Conservation (phyloP, 2,329 filamentous ascomycete species). For the Alternaria sp. region DNA sequence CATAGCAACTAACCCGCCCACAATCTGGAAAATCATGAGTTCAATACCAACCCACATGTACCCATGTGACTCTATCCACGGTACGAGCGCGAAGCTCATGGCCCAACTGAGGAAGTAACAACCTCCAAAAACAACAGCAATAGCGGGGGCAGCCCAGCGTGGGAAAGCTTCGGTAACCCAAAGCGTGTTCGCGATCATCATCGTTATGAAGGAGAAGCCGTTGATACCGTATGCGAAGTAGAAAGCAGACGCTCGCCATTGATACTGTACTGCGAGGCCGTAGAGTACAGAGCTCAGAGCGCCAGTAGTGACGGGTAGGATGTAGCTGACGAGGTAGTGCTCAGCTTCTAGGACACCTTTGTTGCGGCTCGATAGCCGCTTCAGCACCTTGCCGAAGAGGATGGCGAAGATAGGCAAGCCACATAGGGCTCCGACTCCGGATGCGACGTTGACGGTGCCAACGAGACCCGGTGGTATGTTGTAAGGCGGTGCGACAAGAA, state of each 20-base stretch:
- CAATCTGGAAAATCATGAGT: slow-evolving; percentile 45
- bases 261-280: slow-evolving; percentile 27
- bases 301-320: slow-evolving; percentile 34
- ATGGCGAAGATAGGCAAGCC: slow-evolving; percentile 19
- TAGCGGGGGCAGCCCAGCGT: slow-evolving; percentile 40
- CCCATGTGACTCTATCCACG: slow-evolving; percentile 35
- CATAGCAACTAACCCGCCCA: slow-evolving; percentile 29
- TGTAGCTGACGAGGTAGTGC: slow-evolving; percentile 38
- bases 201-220: slow-evolving; percentile 31
- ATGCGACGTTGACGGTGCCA: slow-evolving; percentile 26
- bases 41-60: slow-evolving; percentile 42
- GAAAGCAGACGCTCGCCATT: slow-evolving; percentile 20
- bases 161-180: slow-evolving; percentile 45
- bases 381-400: slow-evolving; percentile 18
- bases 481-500: slow-evolving; percentile 32
- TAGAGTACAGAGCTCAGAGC: slow-evolving; percentile 31
- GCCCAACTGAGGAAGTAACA: slow-evolving; percentile 30
- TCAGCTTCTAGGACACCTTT: slow-evolving; percentile 39
- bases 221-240: slow-evolving; percentile 39
- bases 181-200: slow-evolving; percentile 34
- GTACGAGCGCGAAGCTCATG: slow-evolving; percentile 30
- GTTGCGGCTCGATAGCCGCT: slow-evolving; percentile 30
- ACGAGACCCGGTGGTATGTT: slow-evolving; percentile 21
- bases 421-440: slow-evolving; percentile 26
- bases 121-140: slow-evolving; percentile 32